phyloP scores from a whole-genome alignment of 805 yeast genomes.

The Clavispora santaluciae region DNA sequence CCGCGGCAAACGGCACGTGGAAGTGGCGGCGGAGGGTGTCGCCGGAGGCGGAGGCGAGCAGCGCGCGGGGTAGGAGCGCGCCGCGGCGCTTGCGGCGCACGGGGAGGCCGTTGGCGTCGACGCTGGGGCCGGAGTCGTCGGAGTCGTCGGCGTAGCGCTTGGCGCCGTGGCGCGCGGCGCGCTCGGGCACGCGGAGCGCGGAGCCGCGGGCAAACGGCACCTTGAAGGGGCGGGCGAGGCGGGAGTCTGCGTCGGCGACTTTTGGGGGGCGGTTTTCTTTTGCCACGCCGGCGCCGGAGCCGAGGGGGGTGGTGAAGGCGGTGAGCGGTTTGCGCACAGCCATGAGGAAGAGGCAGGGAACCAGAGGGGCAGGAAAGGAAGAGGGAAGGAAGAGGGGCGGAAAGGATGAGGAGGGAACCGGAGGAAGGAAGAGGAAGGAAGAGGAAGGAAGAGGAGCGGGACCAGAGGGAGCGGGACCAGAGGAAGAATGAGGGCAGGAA shows the following conservation, averaged over 20 bases:
- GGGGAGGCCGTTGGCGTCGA: conserved; percentile 31
- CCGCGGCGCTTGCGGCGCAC: conserved; percentile 38
- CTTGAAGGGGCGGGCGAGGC: conserved; percentile 63
- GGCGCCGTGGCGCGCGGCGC: conserved; percentile 28
- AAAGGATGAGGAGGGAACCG: too few relatives aligned
- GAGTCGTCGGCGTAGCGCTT: conserved; percentile 30
- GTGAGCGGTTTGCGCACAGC: conserved; percentile 31
- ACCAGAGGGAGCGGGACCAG: too few relatives aligned
- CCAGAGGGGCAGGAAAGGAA: too few relatives aligned
- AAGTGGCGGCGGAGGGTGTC: conserved; percentile 43
- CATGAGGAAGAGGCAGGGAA: conserved; percentile 11
- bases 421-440: too few relatives aligned
- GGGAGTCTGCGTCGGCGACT: conserved; percentile 45
- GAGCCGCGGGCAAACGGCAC: conserved; percentile 47
- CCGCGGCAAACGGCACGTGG: conserved; percentile 53
- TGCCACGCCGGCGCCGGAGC: conserved; percentile 69
- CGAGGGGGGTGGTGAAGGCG: conserved; percentile 44
- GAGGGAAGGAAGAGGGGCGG: too few relatives aligned
- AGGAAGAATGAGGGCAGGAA: too few relatives aligned
- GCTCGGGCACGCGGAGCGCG: conserved; percentile 14
- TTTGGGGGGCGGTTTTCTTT: conserved; percentile 50
- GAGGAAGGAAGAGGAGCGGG: too few relatives aligned
- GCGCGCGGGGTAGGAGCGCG: conserved; percentile 56
- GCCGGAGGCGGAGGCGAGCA: conserved; percentile 30
- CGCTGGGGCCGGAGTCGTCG: conserved; percentile 19